Conservation (phyloP, 768 basidiomycete species). For the Rhodotorula graminis region DNA sequence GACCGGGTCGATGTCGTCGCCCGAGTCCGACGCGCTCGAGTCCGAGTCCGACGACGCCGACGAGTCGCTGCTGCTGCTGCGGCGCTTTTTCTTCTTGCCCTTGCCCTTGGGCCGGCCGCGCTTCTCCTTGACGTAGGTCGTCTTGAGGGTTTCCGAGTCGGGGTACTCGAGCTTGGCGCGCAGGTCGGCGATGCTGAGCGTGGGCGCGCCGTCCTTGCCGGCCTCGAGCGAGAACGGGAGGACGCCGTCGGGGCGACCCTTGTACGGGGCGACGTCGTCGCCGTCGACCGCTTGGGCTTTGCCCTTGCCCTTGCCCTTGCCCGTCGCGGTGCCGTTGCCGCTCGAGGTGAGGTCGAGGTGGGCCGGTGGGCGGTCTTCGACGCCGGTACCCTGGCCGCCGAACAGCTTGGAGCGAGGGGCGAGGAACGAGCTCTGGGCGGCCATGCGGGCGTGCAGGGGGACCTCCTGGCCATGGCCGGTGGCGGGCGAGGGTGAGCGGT, state of each 20-base stretch:
- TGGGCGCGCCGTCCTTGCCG: neutral
- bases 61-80: neutral
- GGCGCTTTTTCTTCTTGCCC: neutral
- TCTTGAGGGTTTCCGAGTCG: neutral
- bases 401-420: neutral
- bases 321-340: neutral
- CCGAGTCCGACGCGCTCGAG: neutral
- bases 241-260: neutral
- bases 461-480: no score
- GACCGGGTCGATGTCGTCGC: neutral
- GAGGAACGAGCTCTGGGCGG: neutral
- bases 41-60: neutral
- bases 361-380: neutral
- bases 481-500: no score
- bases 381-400: neutral
- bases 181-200: neutral
- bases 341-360: neutral
- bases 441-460: neutral
- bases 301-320: neutral
- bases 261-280: neutral
- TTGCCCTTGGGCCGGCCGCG: neutral
- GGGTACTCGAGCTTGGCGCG: neutral
- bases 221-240: neutral
- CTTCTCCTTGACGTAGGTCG: neutral
- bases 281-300: no score